Conservation (phyloP, 306 rosid species). For the Lathyrus oleraceus region DNA sequence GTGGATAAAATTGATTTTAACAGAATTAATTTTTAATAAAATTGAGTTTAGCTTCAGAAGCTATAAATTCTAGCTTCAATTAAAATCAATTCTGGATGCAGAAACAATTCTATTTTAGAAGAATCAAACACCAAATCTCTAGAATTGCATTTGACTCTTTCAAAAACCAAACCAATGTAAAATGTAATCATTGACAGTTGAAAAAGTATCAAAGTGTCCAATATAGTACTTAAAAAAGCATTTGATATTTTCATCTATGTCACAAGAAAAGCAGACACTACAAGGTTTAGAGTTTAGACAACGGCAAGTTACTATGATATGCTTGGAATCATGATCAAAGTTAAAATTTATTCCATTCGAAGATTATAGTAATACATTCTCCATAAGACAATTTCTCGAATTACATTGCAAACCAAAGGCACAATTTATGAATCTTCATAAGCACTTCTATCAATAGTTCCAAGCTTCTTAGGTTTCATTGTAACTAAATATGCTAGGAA, state of each 20-base stretch:
- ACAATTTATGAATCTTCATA: constrained; percentile 5
- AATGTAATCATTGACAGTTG: neutral
- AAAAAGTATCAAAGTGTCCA: neutral
- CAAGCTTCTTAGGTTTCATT: neutral
- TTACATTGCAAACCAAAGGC: neutral
- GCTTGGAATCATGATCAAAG: neutral
- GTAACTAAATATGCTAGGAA: neutral
- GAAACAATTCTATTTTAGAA: too few species aligned
- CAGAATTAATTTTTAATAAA: too few species aligned
- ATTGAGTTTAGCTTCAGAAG: too few species aligned
- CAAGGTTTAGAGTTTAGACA: neutral
- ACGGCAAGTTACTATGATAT: neutral
- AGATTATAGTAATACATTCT: neutral
- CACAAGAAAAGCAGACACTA: neutral
- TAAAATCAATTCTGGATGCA: too few species aligned
- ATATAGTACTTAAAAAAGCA: neutral
- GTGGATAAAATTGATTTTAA: too few species aligned
- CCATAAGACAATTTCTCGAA: neutral
- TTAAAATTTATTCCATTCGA: neutral
- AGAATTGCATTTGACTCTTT: too few species aligned
- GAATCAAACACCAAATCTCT: too few species aligned
- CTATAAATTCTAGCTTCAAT: too few species aligned
- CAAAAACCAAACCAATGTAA: too few species aligned
- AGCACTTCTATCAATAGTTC: neutral
- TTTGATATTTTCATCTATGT: constrained; percentile 9